Evolutionary conservation across 106 monocot species (phyloP).

Genomic region (Gastrodia elata): DNA sequence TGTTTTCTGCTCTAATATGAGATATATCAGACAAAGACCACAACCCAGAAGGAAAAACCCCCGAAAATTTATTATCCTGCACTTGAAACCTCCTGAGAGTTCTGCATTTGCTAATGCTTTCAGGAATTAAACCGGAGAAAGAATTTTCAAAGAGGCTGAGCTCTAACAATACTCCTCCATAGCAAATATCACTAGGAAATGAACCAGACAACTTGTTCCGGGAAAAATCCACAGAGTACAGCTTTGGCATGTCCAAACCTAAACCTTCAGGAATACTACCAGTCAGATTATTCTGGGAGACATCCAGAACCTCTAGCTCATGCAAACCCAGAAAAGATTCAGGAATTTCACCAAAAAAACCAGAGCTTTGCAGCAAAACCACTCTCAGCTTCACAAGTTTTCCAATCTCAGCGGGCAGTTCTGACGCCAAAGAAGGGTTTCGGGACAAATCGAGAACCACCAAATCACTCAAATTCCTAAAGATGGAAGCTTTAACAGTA

Average conservation of each 20-base stretch:
- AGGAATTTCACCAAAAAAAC: conserved; percentile 45
- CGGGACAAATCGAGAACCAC: conserved; percentile 40
- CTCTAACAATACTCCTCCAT: conserved; percentile 29
- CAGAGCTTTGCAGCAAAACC: conserved; percentile 38
- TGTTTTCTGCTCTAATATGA: conserved; percentile 53
- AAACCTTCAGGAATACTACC: conserved; percentile 42
- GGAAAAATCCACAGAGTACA: conserved; percentile 51
- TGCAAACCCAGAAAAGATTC: conserved; percentile 25
- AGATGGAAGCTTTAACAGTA: conserved; percentile 24
- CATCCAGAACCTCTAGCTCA: conserved; percentile 40
- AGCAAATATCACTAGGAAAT: conserved; percentile 46
- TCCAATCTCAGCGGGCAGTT: conserved; percentile 43
- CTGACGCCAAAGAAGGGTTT: conserved; percentile 34
- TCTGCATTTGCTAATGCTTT: conserved; percentile 26
- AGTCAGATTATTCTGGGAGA: conserved; percentile 52
- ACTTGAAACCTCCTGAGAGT: conserved; percentile 54
- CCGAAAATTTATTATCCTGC: conserved; percentile 44
- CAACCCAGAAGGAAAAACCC: conserved; percentile 38
- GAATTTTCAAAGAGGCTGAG: conserved; percentile 39
- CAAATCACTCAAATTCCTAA: conserved; percentile 31
- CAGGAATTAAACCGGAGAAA: conserved; percentile 30
- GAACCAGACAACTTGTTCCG: conserved; percentile 48
- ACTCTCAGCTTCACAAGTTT: conserved; percentile 23
- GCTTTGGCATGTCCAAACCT: conserved; percentile 31
- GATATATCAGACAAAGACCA: conserved; percentile 51